A percentile compares a stretch with the other conserved stretches of the same genome.
Evolutionary conservation across 2,329 filamentous ascomycete genomes (phyloP).

Genomic region (Pestalotiopsis sp.): DNA sequence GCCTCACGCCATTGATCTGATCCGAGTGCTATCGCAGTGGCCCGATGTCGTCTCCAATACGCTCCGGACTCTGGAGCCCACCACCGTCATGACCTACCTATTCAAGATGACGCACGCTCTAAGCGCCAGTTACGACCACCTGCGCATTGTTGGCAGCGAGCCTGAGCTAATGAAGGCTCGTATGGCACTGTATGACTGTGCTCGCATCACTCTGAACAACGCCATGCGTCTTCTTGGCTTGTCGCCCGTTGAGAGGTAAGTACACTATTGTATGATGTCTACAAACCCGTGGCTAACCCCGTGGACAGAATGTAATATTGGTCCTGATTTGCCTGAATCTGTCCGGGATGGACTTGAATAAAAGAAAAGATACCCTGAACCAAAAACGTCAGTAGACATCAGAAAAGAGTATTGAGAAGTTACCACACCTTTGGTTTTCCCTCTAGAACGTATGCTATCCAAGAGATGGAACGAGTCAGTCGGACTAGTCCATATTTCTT

Average conservation of each 20-base stretch:
- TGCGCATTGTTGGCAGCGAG: constrained; percentile 82
- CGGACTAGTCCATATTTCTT: background rate
- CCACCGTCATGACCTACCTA: constrained; percentile 60
- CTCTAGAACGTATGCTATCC: background rate
- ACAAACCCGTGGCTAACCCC: background rate
- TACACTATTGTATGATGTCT: background rate
- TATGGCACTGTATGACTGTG: constrained; percentile 77
- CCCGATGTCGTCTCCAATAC: constrained; percentile 86
- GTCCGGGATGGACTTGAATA: background rate
- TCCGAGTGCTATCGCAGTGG: constrained; percentile 80
- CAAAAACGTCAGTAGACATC: background rate
- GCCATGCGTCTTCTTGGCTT: constrained; percentile 83
- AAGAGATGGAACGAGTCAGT: background rate
- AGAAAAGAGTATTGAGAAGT: background rate
- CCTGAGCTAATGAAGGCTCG: constrained; percentile 70
- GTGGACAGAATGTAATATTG: constrained; percentile 1
- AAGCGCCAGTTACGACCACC: constrained; percentile 79
- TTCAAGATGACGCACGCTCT: constrained; percentile 80
- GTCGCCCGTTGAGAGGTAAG: constrained; percentile 69
- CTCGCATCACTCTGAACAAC: constrained; percentile 76
- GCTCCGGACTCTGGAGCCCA: constrained; percentile 79
- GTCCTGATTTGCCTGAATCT: background rate
- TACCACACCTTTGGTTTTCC: background rate
- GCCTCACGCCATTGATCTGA: constrained; percentile 59
- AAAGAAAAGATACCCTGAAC: background rate